Evolutionary conservation across 1,139 yeast species (phyloP).

Genomic region (Torulaspora pretoriensis): DNA sequence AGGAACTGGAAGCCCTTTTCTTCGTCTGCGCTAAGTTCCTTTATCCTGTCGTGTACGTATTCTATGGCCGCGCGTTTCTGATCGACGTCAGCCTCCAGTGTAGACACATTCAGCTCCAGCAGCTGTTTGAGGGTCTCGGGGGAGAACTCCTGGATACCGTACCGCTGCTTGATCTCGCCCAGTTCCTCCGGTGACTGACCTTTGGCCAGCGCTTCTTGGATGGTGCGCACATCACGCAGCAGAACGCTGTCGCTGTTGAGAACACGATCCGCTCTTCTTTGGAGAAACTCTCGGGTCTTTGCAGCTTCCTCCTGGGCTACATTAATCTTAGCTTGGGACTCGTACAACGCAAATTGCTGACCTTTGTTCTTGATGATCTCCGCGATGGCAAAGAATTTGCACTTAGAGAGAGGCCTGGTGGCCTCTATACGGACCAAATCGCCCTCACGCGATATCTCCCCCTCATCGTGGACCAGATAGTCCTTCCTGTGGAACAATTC

Average conservation of each 20-base stretch:
- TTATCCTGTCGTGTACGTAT: constrained; percentile 37
- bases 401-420: constrained; percentile 77
- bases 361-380: constrained; percentile 87
- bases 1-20: constrained; percentile 34
- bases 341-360: constrained; percentile 82
- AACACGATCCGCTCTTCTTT: constrained; percentile 43
- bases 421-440: constrained; percentile 92
- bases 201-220: constrained; percentile 34
- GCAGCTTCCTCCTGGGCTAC: constrained; percentile 59
- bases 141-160: constrained; percentile 62
- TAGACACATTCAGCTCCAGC: constrained; percentile 40
- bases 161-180: constrained; percentile 45
- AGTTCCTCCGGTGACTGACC: constrained; percentile 42
- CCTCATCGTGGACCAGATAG: constrained; percentile 90
- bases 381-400: constrained; percentile 88
- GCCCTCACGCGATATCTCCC: constrained; percentile 86
- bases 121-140: constrained; percentile 39
- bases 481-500: constrained; percentile 77
- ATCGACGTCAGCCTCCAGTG: constrained; percentile 36
- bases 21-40: constrained; percentile 38
- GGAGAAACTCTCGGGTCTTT: constrained; percentile 48
- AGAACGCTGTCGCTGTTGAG: constrained; percentile 29
- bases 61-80: constrained; percentile 33
- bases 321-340: constrained; percentile 62
- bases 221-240: constrained; percentile 28